Evolutionary conservation across 108 stramenopile species (phyloP).

Genomic region (Bacterosira constricta): DNA sequence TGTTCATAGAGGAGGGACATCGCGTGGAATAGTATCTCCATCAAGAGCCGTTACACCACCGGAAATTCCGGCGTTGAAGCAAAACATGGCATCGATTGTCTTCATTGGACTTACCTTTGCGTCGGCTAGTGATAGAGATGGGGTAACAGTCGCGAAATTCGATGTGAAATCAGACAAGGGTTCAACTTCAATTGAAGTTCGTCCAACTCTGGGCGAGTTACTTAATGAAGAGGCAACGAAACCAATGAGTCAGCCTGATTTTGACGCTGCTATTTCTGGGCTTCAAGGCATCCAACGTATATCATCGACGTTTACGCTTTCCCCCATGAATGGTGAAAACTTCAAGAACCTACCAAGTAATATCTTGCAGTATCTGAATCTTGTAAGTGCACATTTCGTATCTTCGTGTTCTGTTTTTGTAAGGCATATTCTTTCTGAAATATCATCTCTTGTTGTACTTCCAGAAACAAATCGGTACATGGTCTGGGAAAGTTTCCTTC

Average conservation of each 20-base stretch:
- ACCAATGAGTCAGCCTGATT: constrained; percentile 41
- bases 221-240: constrained; percentile 21
- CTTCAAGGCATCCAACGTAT: constrained; percentile 76
- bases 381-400: constrained; percentile 21
- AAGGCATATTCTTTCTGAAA: not conserved
- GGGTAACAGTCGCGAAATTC: constrained; percentile 63
- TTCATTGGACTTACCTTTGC: constrained; percentile 68
- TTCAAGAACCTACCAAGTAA: constrained; percentile 14
- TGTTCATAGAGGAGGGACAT: constrained; percentile 52
- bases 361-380: constrained; percentile 40
- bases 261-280: constrained; percentile 52
- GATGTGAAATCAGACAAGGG: constrained; percentile 73
- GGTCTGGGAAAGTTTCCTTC: constrained; percentile 42
- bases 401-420: not conserved
- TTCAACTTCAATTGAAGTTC: constrained; percentile 70
- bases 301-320: constrained; percentile 35
- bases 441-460: not conserved
- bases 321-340: constrained; percentile 18
- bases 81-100: constrained; percentile 45
- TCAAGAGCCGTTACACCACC: constrained; percentile 60
- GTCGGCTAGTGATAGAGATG: constrained; percentile 73
- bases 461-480: constrained; percentile 53
- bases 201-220: constrained; percentile 76
- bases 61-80: constrained; percentile 69
- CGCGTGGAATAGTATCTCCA: constrained; percentile 43